These are phyloP conservation scores for Mortierella hygrophila DNA, from an alignment of 192 early-diverging fungal species.

Conservation along the genomic window DNA sequence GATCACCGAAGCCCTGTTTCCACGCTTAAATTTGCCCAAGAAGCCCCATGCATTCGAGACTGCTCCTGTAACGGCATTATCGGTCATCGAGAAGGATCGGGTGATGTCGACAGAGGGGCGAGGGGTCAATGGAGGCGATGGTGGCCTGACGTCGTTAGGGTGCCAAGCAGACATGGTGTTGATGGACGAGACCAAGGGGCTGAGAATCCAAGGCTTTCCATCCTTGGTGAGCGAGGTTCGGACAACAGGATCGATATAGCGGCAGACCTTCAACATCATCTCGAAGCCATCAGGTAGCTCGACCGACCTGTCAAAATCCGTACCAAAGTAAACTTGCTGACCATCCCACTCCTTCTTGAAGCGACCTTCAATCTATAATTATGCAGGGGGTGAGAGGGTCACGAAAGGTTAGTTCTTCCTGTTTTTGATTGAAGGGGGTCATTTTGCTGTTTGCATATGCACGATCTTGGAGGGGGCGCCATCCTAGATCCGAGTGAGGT, in stretches of 20 bases:
- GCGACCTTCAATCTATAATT: conserved; percentile 41
- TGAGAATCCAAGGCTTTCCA: conserved; percentile 50
- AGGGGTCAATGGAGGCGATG: conserved; percentile 41
- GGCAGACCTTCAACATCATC: conserved; percentile 45
- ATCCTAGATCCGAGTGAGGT: background rate
- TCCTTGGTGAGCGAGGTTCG: conserved; percentile 25
- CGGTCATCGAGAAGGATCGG: conserved; percentile 33
- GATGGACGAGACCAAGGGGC: conserved; percentile 53
- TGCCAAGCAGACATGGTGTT: conserved; percentile 54
- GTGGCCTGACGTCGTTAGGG: conserved; percentile 27
- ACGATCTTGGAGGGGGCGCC: background rate
- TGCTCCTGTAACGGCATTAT: conserved; percentile 27
- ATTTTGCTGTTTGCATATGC: background rate
- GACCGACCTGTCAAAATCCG: conserved; percentile 44
- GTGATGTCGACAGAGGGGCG: conserved; percentile 48
- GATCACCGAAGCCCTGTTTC: conserved; percentile 44
- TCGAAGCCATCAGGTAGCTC: conserved; percentile 51
- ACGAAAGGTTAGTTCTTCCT: background rate
- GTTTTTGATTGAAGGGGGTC: too few species aligned
- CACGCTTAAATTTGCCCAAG: conserved; percentile 46
- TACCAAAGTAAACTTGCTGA: conserved; percentile 50
- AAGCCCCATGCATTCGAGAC: conserved; percentile 55
- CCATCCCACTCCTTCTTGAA: conserved; percentile 50
- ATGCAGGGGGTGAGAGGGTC: background rate
- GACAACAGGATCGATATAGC: conserved; percentile 54